phyloP scores from a whole-genome alignment of 257 asterid species.

The Plantago major region DNA sequence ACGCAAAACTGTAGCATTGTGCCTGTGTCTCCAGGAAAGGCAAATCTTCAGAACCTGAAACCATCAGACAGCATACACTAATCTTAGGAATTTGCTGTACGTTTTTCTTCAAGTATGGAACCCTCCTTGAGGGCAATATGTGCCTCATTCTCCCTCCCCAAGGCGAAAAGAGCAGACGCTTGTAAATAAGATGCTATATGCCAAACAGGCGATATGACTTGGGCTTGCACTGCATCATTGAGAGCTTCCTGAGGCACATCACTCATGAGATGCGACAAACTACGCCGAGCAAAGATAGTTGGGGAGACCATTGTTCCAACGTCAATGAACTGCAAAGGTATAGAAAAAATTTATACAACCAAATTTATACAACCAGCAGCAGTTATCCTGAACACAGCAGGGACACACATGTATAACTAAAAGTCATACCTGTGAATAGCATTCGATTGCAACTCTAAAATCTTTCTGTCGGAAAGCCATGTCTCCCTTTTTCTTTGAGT shows the following conservation, averaged over 20 bases:
- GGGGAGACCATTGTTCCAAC: slow-evolving; percentile 79
- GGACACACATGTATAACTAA: not conserved
- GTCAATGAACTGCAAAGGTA: slow-evolving; percentile 51
- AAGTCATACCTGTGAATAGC: slow-evolving; percentile 45
- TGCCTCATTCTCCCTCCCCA: slow-evolving; percentile 69
- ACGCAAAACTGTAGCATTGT: too few species aligned
- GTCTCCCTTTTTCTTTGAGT: slow-evolving; percentile 66
- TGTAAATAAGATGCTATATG: slow-evolving; percentile 66
- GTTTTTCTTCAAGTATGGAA: slow-evolving; percentile 55
- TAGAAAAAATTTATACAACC: not conserved
- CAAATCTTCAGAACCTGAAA: too few species aligned
- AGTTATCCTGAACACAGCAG: not conserved
- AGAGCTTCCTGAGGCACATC: slow-evolving; percentile 63
- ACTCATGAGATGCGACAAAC: slow-evolving; percentile 56
- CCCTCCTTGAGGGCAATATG: slow-evolving; percentile 72
- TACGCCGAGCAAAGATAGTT: slow-evolving; percentile 59
- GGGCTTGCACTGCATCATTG: slow-evolving; percentile 69
- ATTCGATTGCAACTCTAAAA: slow-evolving; percentile 47
- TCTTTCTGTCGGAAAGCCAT: slow-evolving; percentile 62
- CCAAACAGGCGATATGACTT: slow-evolving; percentile 68
- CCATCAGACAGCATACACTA: slow-evolving; percentile 31
- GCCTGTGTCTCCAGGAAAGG: too few species aligned
- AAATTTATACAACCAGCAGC: not conserved
- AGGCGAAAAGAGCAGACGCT: slow-evolving; percentile 57
- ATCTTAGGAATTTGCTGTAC: slow-evolving; percentile 38